These are phyloP conservation scores for Rostrohypoxylon terebratum DNA, from an alignment of 495 filamentous ascomycete species.

Conservation along the genomic window DNA sequence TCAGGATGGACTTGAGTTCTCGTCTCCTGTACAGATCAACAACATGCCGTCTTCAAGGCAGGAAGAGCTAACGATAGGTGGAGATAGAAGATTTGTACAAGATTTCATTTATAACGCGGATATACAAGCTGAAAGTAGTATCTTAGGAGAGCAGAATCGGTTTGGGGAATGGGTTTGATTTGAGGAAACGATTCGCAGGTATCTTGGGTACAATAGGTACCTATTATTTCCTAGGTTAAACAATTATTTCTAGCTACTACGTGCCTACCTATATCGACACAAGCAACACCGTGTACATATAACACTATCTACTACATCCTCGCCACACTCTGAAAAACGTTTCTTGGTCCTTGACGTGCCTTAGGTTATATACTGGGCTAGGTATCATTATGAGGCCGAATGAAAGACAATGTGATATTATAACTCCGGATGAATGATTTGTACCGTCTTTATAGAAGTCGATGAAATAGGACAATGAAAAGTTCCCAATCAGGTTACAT, in stretches of 20 bases:
- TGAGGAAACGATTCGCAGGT: neutral
- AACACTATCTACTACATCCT: neutral
- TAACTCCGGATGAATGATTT: neutral
- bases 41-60: neutral
- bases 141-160: neutral
- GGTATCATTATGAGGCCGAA: neutral
- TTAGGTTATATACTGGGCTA: neutral
- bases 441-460: neutral
- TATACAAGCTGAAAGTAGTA: neutral
- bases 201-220: too few species aligned
- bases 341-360: too few species aligned
- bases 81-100: neutral
- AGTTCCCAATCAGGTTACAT: neutral
- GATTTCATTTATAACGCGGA: neutral
- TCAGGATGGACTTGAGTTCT: neutral
- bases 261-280: too few species aligned
- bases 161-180: neutral
- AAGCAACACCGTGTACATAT: neutral
- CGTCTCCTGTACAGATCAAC: neutral
- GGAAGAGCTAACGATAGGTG: neutral
- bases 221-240: too few species aligned
- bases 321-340: too few species aligned
- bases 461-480: neutral
- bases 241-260: too few species aligned
- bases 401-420: conserved; percentile 1